Conservation (phyloP, 208 protist species). For the Trypanosoma theileri region DNA sequence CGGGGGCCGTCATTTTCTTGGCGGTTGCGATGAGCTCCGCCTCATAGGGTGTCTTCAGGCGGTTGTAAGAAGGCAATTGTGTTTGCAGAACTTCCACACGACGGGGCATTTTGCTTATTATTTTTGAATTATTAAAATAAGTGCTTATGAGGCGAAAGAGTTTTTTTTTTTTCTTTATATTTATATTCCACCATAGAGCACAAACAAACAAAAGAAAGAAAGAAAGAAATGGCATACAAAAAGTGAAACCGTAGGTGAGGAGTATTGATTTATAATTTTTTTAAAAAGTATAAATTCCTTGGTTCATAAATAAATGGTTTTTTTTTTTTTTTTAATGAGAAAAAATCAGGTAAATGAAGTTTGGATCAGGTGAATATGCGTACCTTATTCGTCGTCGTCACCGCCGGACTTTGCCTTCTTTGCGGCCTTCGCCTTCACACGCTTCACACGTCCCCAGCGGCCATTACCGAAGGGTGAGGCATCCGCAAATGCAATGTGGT, state of each 20-base stretch:
- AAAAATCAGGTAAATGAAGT: no score
- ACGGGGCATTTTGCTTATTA: conserved; percentile 41
- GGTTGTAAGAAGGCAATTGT: conserved; percentile 83
- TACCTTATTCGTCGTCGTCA: conserved; percentile 45
- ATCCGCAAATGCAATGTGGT: conserved; percentile 98
- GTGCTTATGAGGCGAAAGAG: neutral
- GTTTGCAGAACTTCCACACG: conserved; percentile 77
- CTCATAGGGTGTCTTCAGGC: conserved; percentile 77
- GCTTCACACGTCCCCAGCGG: conserved; percentile 95
- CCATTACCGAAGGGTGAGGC: conserved; percentile 96
- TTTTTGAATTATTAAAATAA: conserved; percentile 3
- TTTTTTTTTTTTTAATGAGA: no score
- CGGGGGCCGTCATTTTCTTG: conserved; percentile 74
- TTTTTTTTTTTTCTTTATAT: no score
- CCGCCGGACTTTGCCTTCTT: conserved; percentile 70
- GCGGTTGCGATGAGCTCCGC: conserved; percentile 68
- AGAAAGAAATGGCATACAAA: no score
- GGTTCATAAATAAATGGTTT: no score
- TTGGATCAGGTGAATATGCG: neutral
- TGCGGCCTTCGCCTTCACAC: conserved; percentile 81
- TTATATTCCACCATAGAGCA: no score
- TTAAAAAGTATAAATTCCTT: no score
- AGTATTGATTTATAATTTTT: no score
- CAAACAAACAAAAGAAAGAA: no score
- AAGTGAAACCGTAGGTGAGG: no score